Evolutionary conservation across 345 rosid genomes (phyloP), one percentile per base, ranked within the genome.

Genomic region (Sisymbrium irio): DNA sequence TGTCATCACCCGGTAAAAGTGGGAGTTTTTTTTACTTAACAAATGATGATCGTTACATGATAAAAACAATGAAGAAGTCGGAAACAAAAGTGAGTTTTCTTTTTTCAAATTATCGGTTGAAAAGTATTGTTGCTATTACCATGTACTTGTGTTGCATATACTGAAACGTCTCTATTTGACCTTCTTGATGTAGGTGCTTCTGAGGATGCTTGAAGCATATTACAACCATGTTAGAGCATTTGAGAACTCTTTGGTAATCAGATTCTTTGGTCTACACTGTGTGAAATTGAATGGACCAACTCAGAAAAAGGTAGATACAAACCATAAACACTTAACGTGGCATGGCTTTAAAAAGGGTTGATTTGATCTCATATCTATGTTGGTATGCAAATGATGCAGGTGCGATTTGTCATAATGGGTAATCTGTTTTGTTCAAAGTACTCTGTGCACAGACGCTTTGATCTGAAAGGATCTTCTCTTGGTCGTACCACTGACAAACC

Each of bases 321-420:
- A 28, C 53, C 19, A 37, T 44, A 33, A 33, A 14, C 53, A 36
- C 42, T 25, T 45, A 9, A 9, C 28, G 10, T 63, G 45, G 15
- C 33, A 55, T 63, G 33, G 33, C 35, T 59, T 47, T 46, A n/a
- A 12, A 50, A 36, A 75, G 3, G 11, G 3, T 0, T 41, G 17
- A 35, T 54, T 62, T 69, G 36, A 13, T 62, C 11, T 69, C n/a
- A 62, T 33, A 45, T 27, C 19, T 54, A 17, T 36, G 3, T 54
- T 61, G 63, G 65, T 76, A 8, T 62, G 12, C 41, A 46, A 22
- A 36, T 36, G 17, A 44, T 82, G 36, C 59, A 93, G 98, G 98
- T 94, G 59, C 84, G 98, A n/a, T 94, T 94, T 63, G 82, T 94
- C 81, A 89, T 94, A n/a, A 94, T 94, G 97, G 98, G 97, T 42